phyloP scores from a whole-genome alignment of 192 early-diverging fungal genomes.

The Coemansia sp. region DNA sequence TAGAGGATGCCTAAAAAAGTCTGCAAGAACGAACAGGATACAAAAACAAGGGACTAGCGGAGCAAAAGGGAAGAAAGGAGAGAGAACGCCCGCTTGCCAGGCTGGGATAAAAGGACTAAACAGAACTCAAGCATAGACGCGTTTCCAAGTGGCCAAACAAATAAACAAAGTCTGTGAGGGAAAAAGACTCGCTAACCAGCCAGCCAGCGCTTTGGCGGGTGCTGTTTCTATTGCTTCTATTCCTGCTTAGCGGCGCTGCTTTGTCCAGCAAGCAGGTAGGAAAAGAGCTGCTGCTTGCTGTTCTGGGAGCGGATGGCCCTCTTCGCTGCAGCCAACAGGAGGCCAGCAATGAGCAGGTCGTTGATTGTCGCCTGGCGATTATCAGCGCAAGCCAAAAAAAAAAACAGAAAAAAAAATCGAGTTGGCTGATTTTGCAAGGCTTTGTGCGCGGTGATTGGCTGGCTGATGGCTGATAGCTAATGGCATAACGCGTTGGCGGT shows the following conservation, averaged over 20 bases:
- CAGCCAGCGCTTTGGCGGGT: no score
- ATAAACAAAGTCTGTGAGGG: not conserved
- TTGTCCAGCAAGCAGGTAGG: no score
- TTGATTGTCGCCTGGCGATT: not conserved
- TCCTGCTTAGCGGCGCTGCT: no score
- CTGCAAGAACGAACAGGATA: not conserved
- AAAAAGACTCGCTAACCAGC: no score
- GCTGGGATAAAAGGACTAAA: not conserved
- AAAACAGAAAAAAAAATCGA: slow-evolving; percentile 22
- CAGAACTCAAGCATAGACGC: not conserved
- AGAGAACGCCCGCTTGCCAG: not conserved
- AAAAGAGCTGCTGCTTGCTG: no score
- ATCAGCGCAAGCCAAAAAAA: not conserved
- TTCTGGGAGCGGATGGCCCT: no score
- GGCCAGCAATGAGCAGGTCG: no score
- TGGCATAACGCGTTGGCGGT: not conserved
- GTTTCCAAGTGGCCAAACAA: not conserved
- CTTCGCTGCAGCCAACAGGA: no score
- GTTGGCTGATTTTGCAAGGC: not conserved
- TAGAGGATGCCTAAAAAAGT: not conserved
- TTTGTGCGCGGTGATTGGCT: slow-evolving; percentile 21
- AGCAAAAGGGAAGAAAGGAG: not conserved
- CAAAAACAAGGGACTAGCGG: slow-evolving; percentile 6
- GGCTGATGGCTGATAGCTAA: not conserved
- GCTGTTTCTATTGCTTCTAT: no score